Percentiles rank a stretch among this genome's conserved stretches.
These are phyloP conservation scores for Sporothrix schenckii DNA, from an alignment of 2,329 filamentous ascomycete species.

Conservation along the genomic window DNA sequence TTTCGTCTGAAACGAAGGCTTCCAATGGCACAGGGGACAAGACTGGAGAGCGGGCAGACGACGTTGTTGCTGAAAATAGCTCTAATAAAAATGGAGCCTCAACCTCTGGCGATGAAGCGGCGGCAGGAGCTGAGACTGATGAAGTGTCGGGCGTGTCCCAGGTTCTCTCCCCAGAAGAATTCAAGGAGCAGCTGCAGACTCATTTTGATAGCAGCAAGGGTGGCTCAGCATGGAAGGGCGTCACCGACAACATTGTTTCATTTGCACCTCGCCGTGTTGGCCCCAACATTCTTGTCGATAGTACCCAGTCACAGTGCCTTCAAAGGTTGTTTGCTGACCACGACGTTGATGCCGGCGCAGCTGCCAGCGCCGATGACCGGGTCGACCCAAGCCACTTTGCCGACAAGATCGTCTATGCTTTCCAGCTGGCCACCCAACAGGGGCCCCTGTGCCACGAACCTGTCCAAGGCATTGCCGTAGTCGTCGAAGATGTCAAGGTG, in stretches of 20 bases:
- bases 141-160: constrained; percentile 62
- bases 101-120: constrained; percentile 38
- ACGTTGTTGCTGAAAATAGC: constrained; percentile 46
- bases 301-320: constrained; percentile 71
- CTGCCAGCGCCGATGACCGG: constrained; percentile 49
- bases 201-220: constrained; percentile 67
- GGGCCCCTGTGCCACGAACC: constrained; percentile 92
- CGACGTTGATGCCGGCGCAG: constrained; percentile 43
- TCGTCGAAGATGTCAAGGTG: constrained; percentile 77
- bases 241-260: constrained; percentile 79
- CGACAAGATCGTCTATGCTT: constrained; percentile 90
- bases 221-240: constrained; percentile 65
- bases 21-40: constrained; percentile 4
- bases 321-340: constrained; percentile 64
- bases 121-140: constrained; percentile 50
- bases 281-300: constrained; percentile 86
- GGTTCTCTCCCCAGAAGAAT: constrained; percentile 70
- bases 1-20: constrained; percentile 41
- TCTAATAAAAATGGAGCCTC: constrained; percentile 39
- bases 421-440: constrained; percentile 87
- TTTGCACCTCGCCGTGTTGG: constrained; percentile 86
- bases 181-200: constrained; percentile 71
- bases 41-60: neutral
- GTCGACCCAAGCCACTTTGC: constrained; percentile 70
- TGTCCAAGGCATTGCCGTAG: constrained; percentile 87